Evolutionary conservation across 2,329 filamentous ascomycete species (phyloP).

Genomic region (Trichoderma sp.): DNA sequence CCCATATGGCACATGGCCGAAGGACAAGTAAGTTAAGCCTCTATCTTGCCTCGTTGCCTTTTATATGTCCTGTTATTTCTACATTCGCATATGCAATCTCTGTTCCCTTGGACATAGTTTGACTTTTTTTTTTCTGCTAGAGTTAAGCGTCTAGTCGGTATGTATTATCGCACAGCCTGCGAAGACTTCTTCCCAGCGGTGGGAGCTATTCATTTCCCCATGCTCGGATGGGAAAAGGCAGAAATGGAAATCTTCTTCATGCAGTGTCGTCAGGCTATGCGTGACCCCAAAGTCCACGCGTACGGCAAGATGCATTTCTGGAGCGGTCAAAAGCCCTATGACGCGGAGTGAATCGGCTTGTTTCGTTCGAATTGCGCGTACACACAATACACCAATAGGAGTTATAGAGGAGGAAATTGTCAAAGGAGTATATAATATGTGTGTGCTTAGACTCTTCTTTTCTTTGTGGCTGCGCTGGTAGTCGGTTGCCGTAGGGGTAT

Average conservation of each 20-base stretch:
- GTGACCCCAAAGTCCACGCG: slow-evolving; percentile 33
- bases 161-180: slow-evolving; percentile 41
- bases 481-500: neutral
- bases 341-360: neutral
- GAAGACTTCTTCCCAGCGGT: slow-evolving; percentile 43
- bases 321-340: slow-evolving; percentile 40
- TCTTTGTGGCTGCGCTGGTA: neutral
- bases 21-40: slow-evolving; percentile 34
- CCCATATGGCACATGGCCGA: slow-evolving; percentile 47
- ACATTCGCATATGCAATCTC: neutral
- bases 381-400: neutral
- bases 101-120: neutral
- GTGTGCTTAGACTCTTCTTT: neutral
- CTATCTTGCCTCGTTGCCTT: neutral
- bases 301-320: slow-evolving; percentile 43
- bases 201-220: slow-evolving; percentile 39
- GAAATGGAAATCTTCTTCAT: slow-evolving; percentile 36
- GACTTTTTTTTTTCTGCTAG: slow-evolving; percentile 21
- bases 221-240: slow-evolving; percentile 36
- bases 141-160: slow-evolving; percentile 38
- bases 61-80: neutral
- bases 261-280: slow-evolving; percentile 31
- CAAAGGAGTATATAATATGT: neutral
- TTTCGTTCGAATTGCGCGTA: neutral
- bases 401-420: neutral